Percentiles rank a stretch among this genome's conserved stretches.
Conservation (phyloP, 1,284 basidiomycete species). For the Blastosporella zonata region DNA sequence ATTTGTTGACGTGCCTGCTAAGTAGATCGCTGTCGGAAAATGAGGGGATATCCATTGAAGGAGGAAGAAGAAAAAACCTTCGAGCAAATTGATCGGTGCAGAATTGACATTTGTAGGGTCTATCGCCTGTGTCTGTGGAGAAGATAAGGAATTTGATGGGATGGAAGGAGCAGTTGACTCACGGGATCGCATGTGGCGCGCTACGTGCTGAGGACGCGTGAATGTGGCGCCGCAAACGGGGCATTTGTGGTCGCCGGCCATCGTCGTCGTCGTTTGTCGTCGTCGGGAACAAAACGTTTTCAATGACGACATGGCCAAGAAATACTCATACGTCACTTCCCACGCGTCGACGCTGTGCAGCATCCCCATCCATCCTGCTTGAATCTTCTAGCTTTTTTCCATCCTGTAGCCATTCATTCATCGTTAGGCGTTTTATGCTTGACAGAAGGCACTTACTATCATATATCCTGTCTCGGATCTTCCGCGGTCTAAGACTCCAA, state of each 20-base stretch:
- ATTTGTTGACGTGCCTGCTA: constrained; percentile 86
- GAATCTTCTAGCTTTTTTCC: too few species aligned
- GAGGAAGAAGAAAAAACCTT: constrained; percentile 49
- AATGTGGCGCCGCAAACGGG: constrained; percentile 79
- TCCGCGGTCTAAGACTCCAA: too few species aligned
- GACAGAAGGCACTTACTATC: too few species aligned
- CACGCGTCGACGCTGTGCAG: too few species aligned
- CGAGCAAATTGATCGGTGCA: constrained; percentile 88
- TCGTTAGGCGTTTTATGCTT: too few species aligned
- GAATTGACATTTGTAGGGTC: constrained; percentile 85
- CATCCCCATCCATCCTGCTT: too few species aligned
- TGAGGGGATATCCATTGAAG: not conserved
- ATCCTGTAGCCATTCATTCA: too few species aligned
- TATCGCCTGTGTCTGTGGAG: constrained; percentile 75
- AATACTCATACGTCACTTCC: constrained; percentile 8
- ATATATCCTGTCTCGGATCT: too few species aligned
- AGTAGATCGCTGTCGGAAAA: constrained; percentile 64
- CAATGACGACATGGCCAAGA: constrained; percentile 7
- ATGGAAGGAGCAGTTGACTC: constrained; percentile 28
- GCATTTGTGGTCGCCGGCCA: constrained; percentile 62
- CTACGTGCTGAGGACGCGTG: constrained; percentile 80
- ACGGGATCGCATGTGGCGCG: constrained; percentile 80
- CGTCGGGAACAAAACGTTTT: not conserved
- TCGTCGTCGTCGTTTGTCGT: constrained; percentile 18
- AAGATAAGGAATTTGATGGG: not conserved